Base-by-base conservation (phyloP, 2,329 filamentous ascomycete species). In the Harringtonia lauricola region DNA sequence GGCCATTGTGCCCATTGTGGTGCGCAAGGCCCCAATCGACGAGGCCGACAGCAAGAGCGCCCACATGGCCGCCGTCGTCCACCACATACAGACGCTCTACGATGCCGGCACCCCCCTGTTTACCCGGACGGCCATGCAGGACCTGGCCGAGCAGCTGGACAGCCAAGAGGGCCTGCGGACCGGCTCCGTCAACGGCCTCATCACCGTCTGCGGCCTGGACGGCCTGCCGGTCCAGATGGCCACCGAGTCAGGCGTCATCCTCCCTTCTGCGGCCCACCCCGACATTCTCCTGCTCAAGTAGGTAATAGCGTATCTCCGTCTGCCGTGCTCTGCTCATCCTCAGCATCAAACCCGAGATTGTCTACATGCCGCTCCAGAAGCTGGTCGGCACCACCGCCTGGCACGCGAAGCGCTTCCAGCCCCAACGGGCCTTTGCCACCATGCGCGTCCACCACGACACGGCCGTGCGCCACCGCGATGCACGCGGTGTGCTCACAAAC, bases 211-310 rank as follows among this genome's bases (percentile, higher is more conserved):
- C 2, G 47, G 43, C 21, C 44, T 52, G 30, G 46, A 51, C 30
- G 51, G 51, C 24, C 34, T 33, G 8, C 26, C 9, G 3, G 46
- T 51, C 17, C 40, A 34, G 39, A 10, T 50, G 24, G 13, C 43
- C 3, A 48, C 47, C 4, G 13, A 36, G 9, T 39, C 42, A 1
- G 51, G 49, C 18, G 40, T 29, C 17, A 31, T 45, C 10, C 3
- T 31, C 15, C 28, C 39, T 3, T 38, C 47, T 8, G 30, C 24
- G 8, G 39, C 36, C 9, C 50, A 52, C 19, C 48, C 50, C 1
- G 44, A 50, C 26, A 52, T 52, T 44, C 47, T 52, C 15, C 22
- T 48, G 9, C 33, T 51, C 13, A 50, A 50, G 47, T 51, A 18
- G 14, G 39, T 19, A 13, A 3, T 39, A n/a, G n/a, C n/a, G n/a